Percentiles rank a stretch among this genome's conserved stretches.
These are phyloP conservation scores for Penicillium lividum DNA, from an alignment of 495 filamentous ascomycete genomes.

Conservation along the genomic window DNA sequence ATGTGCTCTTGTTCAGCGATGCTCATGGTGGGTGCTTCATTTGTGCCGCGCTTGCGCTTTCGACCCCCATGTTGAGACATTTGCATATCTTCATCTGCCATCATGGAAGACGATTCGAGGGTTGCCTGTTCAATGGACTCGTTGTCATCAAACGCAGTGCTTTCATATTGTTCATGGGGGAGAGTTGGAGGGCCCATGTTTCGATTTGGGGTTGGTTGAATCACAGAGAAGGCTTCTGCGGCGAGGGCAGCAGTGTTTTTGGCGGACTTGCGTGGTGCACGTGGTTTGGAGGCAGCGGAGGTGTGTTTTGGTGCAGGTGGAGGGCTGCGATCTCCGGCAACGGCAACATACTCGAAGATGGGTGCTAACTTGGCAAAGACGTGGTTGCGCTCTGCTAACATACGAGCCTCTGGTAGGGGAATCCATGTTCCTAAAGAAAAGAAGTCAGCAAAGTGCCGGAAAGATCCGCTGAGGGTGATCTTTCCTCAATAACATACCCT, in stretches of 20 bases:
- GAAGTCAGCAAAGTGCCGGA: conserved; percentile 11
- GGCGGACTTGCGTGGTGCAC: conserved; percentile 56
- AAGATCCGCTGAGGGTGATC: not conserved
- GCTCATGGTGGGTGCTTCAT: conserved; percentile 61
- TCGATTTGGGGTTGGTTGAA: conserved; percentile 42
- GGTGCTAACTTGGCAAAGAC: conserved; percentile 77
- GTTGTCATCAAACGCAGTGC: conserved; percentile 68
- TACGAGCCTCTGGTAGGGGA: conserved; percentile 75
- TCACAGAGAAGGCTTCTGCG: conserved; percentile 41
- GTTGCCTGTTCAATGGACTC: conserved; percentile 80
- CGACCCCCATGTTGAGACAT: conserved; percentile 66
- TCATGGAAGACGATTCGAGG: conserved; percentile 75
- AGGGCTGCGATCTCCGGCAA: conserved; percentile 80
- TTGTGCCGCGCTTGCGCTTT: conserved; percentile 71
- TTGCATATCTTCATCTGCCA: conserved; percentile 73
- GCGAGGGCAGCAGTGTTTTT: conserved; percentile 16
- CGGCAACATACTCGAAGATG: conserved; percentile 86
- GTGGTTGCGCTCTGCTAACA: conserved; percentile 81
- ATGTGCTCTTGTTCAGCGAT: conserved; percentile 77
- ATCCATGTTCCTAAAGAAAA: conserved; percentile 84
- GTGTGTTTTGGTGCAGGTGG: conserved; percentile 92
- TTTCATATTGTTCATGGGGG: conserved; percentile 58
- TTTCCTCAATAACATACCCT: conserved; percentile 55
- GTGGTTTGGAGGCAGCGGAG: conserved; percentile 64
- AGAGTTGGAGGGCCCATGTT: conserved; percentile 48